Evolutionary conservation across 1,139 yeast species (phyloP).

Genomic region (Yamadazyma dushanensis): DNA sequence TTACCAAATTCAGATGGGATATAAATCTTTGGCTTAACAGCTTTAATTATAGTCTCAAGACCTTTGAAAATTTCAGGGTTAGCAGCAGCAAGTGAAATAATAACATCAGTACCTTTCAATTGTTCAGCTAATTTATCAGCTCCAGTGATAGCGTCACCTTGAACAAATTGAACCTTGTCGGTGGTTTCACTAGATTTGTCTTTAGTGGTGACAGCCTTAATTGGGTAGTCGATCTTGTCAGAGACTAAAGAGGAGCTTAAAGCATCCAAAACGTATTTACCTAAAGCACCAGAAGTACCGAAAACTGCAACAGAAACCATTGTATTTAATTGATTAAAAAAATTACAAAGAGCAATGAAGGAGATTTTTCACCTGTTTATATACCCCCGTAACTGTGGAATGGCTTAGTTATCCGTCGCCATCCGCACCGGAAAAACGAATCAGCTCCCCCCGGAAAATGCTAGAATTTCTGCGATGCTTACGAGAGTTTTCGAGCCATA

Average conservation of each 20-base stretch:
- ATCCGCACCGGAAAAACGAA: too few relatives aligned
- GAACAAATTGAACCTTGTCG: slow-evolving; percentile 41
- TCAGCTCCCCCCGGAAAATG: too few relatives aligned
- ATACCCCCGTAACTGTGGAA: too few relatives aligned
- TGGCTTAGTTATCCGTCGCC: too few relatives aligned
- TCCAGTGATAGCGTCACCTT: slow-evolving; percentile 26
- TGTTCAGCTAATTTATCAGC: slow-evolving; percentile 28
- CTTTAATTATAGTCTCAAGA: slow-evolving; percentile 34
- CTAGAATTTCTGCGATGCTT: too few relatives aligned
- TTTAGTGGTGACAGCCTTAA: slow-evolving; percentile 51
- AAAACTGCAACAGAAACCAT: slow-evolving; percentile 47
- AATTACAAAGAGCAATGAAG: too few relatives aligned
- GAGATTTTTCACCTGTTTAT: too few relatives aligned
- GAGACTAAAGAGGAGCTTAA: slow-evolving; percentile 44
- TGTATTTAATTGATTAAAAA: too few relatives aligned
- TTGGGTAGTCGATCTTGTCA: slow-evolving; percentile 46
- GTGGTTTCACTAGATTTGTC: slow-evolving; percentile 31
- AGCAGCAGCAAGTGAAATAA: slow-evolving; percentile 45
- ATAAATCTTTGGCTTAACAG: slow-evolving; percentile 51
- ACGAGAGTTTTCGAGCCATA: too few relatives aligned
- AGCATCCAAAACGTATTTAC: slow-evolving; percentile 47
- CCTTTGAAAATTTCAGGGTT: slow-evolving; percentile 23
- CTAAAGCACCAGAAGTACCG: slow-evolving; percentile 56
- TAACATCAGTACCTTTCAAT: slow-evolving; percentile 50
- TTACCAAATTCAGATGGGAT: slow-evolving; percentile 66